Conservation (phyloP, 1,139 yeast genomes). For the Maudiozyma humilis region DNA sequence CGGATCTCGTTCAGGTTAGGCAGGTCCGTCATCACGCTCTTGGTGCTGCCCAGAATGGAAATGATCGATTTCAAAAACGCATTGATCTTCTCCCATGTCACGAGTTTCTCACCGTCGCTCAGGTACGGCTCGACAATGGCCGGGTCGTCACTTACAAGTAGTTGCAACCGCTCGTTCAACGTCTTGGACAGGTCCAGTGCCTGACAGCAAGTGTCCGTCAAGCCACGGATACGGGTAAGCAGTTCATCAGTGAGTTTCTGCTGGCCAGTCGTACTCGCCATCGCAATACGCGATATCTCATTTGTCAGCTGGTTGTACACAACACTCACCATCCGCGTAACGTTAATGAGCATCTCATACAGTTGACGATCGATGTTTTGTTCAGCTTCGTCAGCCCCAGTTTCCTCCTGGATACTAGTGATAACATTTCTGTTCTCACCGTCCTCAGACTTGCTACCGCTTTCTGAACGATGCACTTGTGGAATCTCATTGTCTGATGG, state of each 20-base stretch:
- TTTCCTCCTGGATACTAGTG: slow-evolving; percentile 8
- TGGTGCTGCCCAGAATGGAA: slow-evolving; percentile 74
- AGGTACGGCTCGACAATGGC: slow-evolving; percentile 32
- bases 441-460: neutral
- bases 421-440: neutral
- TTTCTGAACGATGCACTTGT: neutral
- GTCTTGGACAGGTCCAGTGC: slow-evolving; percentile 75
- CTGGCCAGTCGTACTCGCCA: slow-evolving; percentile 35
- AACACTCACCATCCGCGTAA: slow-evolving; percentile 68
- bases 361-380: slow-evolving; percentile 67
- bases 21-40: slow-evolving; percentile 70
- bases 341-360: slow-evolving; percentile 63
- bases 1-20: slow-evolving; percentile 75
- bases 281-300: slow-evolving; percentile 67
- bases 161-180: slow-evolving; percentile 48
- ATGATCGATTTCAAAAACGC: slow-evolving; percentile 75
- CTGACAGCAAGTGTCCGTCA: slow-evolving; percentile 67
- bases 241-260: slow-evolving; percentile 37
- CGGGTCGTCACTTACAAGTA: slow-evolving; percentile 35
- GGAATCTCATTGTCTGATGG: neutral
- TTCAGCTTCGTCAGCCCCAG: slow-evolving; percentile 19
- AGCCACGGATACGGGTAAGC: slow-evolving; percentile 62
- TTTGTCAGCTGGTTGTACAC: slow-evolving; percentile 73
- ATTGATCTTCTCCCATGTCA: slow-evolving; percentile 83
- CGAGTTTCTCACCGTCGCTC: slow-evolving; percentile 51